Percentiles rank a stretch among this genome's conserved stretches.
These are phyloP conservation scores for Mycena vitilis DNA, from an alignment of 768 basidiomycete species.

Conservation along the genomic window DNA sequence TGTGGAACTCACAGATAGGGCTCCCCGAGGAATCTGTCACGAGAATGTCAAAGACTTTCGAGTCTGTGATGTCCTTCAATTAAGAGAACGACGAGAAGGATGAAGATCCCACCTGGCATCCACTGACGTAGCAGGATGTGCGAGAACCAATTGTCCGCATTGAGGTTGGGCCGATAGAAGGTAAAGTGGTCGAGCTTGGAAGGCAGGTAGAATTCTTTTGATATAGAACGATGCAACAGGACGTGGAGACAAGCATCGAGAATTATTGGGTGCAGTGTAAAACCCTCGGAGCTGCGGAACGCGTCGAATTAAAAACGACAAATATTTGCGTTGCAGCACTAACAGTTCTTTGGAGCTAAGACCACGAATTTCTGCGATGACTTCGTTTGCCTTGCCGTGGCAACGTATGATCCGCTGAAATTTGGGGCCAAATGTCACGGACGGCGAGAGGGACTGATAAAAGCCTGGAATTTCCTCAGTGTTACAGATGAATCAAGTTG, in stretches of 20 bases:
- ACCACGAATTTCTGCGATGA: slow-evolving; percentile 4
- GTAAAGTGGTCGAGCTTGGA: slow-evolving; percentile 5
- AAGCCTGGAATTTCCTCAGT: background rate
- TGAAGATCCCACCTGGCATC: too few relatives aligned
- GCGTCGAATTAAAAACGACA: background rate
- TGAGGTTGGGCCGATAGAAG: slow-evolving; percentile 4
- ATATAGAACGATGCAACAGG: background rate
- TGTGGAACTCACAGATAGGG: too few relatives aligned
- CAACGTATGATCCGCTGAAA: slow-evolving; percentile 13
- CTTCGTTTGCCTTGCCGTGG: slow-evolving; percentile 10
- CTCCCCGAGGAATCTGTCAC: too few relatives aligned
- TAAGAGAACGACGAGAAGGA: too few relatives aligned
- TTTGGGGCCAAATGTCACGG: background rate
- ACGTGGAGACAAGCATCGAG: slow-evolving; percentile 19
- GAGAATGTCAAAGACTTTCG: too few relatives aligned
- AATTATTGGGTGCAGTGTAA: slow-evolving; percentile 12
- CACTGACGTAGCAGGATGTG: too few relatives aligned
- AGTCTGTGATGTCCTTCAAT: too few relatives aligned
- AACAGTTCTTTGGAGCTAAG: too few relatives aligned
- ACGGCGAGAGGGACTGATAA: background rate
- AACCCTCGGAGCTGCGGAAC: background rate
- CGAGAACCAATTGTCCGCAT: background rate
- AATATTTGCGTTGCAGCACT: background rate
- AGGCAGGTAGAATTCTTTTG: slow-evolving; percentile 15
- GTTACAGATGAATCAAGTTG: too few relatives aligned